Percentiles rank a stretch among this genome's conserved stretches.
Evolutionary conservation across 768 basidiomycete species (phyloP).

Genomic region (Russula olivacea): DNA sequence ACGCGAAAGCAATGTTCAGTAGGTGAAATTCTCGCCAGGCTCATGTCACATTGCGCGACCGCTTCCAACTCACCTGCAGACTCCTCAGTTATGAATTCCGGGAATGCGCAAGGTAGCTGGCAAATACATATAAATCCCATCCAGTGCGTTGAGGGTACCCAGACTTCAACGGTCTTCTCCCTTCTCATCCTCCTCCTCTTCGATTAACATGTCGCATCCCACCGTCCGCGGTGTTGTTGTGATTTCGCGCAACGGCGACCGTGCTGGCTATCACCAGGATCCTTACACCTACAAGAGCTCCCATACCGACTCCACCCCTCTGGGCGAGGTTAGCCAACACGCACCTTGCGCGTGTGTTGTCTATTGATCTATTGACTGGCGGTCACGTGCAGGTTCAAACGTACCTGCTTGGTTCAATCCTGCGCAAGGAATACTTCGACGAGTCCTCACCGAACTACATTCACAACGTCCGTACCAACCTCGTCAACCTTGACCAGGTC

Average conservation of each 20-base stretch:
- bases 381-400: conserved; percentile 50
- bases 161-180: conserved; percentile 24
- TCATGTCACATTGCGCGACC: conserved; percentile 6
- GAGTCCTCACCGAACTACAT: conserved; percentile 65
- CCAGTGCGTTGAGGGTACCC: conserved; percentile 5
- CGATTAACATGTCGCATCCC: conserved; percentile 33
- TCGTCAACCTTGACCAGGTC: conserved; percentile 69
- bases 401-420: conserved; percentile 52
- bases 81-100: conserved; percentile 5
- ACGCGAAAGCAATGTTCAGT: conserved; percentile 18
- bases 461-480: conserved; percentile 53
- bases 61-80: conserved; percentile 16
- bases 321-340: conserved; percentile 53
- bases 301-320: conserved; percentile 65
- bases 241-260: conserved; percentile 75
- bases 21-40: conserved; percentile 19
- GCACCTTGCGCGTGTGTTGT: neutral
- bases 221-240: conserved; percentile 73
- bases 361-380: conserved; percentile 1
- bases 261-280: conserved; percentile 62
- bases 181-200: conserved; percentile 15
- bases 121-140: conserved; percentile 14
- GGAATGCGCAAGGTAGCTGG: conserved; percentile 10
- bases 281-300: conserved; percentile 58
- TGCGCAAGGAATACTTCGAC: conserved; percentile 64